Conservation (phyloP, 176 grass and related monocot genomes). For the Pharus latifolius region DNA sequence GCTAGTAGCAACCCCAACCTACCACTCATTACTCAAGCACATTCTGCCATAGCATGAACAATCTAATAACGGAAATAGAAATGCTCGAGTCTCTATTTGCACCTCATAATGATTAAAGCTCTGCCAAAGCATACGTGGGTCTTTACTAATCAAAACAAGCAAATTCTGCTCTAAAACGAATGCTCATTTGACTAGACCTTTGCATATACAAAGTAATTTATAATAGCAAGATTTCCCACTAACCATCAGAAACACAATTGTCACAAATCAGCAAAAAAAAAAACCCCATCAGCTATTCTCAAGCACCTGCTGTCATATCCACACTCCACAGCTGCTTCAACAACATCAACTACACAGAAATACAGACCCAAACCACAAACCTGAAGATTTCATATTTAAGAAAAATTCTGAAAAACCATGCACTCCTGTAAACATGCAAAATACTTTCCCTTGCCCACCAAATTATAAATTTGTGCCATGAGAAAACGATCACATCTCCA, state of each 20-base stretch:
- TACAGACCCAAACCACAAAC: not conserved
- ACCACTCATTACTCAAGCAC: too few species aligned
- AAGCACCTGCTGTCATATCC: not conserved
- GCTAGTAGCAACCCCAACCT: too few species aligned
- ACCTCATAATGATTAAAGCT: too few species aligned
- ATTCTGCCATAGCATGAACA: too few species aligned
- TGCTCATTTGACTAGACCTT: not conserved
- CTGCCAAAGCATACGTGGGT: too few species aligned
- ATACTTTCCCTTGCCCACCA: too few species aligned
- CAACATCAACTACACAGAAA: not conserved
- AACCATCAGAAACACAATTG: too few species aligned
- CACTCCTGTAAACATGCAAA: too few species aligned
- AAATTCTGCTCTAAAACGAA: not conserved
- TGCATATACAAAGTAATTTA: not conserved
- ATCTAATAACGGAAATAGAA: too few species aligned
- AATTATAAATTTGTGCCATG: too few species aligned
- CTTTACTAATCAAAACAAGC: not conserved
- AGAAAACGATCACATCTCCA: not conserved
- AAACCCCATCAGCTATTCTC: not conserved
- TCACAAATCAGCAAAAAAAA: not conserved
- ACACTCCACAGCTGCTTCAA: not conserved
- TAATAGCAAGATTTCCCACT: too few species aligned
- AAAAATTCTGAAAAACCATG: not conserved
- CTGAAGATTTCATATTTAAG: not conserved
- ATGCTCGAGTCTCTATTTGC: too few species aligned